These are phyloP conservation scores for Hypoxylon fragiforme DNA, from an alignment of 495 filamentous ascomycete genomes.

Conservation along the genomic window DNA sequence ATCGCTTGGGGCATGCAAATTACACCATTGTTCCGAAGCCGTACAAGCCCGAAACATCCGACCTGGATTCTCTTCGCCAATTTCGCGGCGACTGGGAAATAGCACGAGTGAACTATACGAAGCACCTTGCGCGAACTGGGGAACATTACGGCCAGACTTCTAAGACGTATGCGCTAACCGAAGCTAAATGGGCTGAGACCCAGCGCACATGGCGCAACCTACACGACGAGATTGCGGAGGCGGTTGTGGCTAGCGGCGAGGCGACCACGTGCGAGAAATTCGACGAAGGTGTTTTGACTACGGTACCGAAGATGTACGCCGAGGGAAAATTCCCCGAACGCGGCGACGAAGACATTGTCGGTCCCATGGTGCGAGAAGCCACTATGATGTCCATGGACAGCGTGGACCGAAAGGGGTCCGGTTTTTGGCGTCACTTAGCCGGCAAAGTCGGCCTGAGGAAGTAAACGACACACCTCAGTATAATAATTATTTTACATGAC, in stretches of 20 bases:
- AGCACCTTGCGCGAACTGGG: slow-evolving; percentile 78
- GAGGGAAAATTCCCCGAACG: slow-evolving; percentile 84
- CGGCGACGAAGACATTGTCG: slow-evolving; percentile 88
- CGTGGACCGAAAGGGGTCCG: slow-evolving; percentile 44
- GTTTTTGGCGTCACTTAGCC: slow-evolving; percentile 49
- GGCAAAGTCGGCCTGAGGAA: slow-evolving; percentile 50
- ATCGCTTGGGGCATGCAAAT: slow-evolving; percentile 85
- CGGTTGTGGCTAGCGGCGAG: slow-evolving; percentile 46
- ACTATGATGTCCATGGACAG: slow-evolving; percentile 48
- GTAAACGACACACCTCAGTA: slow-evolving; percentile 15
- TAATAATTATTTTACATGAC: slow-evolving; percentile 3
- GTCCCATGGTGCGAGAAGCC: slow-evolving; percentile 77
- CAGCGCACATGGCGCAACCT: slow-evolving; percentile 70
- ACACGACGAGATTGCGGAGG: slow-evolving; percentile 60
- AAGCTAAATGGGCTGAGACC: slow-evolving; percentile 81
- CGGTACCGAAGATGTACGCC: slow-evolving; percentile 57
- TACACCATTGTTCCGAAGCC: slow-evolving; percentile 86
- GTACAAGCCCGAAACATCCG: slow-evolving; percentile 65
- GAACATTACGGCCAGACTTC: slow-evolving; percentile 87
- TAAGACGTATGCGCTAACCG: slow-evolving; percentile 78
- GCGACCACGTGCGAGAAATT: slow-evolving; percentile 34
- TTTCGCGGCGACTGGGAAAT: slow-evolving; percentile 79
- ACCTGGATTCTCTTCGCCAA: slow-evolving; percentile 61
- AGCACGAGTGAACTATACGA: slow-evolving; percentile 78
- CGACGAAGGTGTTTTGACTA: slow-evolving; percentile 47